Conservation (phyloP, 139 green algal genomes). For the Haematococcus lacustris region DNA sequence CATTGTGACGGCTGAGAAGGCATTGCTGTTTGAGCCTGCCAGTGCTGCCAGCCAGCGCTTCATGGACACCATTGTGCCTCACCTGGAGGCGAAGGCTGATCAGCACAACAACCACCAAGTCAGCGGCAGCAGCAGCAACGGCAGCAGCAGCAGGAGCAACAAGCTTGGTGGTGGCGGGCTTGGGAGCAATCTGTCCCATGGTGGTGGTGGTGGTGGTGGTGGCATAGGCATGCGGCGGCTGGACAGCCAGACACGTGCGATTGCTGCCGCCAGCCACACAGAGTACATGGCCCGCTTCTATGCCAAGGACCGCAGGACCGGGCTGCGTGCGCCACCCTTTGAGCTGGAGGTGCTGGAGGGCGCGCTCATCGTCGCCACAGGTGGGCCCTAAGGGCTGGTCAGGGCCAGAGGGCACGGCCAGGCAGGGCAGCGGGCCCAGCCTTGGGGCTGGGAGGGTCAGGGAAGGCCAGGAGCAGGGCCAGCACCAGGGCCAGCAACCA, state of each 20-base stretch:
- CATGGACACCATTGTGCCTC: conserved; percentile 64
- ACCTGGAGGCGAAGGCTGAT: conserved; percentile 33
- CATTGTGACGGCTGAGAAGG: conserved; percentile 74
- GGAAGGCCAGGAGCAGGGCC: too few relatives aligned
- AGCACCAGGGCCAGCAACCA: too few relatives aligned
- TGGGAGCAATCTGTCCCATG: neutral
- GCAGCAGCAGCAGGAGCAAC: neutral
- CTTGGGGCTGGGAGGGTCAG: too few relatives aligned
- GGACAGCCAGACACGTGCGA: neutral
- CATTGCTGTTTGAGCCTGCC: conserved; percentile 81
- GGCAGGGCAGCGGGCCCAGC: too few relatives aligned
- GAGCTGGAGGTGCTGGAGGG: conserved; percentile 88
- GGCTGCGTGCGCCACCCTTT: conserved; percentile 59
- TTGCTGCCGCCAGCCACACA: conserved; percentile 13
- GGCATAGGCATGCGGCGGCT: neutral
- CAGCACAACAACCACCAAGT: neutral
- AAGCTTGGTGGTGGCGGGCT: neutral
- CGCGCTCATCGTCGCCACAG: conserved; percentile 77
- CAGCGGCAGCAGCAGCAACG: neutral
- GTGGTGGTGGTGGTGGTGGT: neutral
- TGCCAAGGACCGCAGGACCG: conserved; percentile 12
- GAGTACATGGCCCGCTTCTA: conserved; percentile 39
- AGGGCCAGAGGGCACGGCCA: too few relatives aligned
- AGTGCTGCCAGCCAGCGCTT: conserved; percentile 58
- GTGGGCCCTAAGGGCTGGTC: too few relatives aligned